Evolutionary conservation across 805 yeast species (phyloP).

Genomic region (Wickerhamomyces kurtzmanii): DNA sequence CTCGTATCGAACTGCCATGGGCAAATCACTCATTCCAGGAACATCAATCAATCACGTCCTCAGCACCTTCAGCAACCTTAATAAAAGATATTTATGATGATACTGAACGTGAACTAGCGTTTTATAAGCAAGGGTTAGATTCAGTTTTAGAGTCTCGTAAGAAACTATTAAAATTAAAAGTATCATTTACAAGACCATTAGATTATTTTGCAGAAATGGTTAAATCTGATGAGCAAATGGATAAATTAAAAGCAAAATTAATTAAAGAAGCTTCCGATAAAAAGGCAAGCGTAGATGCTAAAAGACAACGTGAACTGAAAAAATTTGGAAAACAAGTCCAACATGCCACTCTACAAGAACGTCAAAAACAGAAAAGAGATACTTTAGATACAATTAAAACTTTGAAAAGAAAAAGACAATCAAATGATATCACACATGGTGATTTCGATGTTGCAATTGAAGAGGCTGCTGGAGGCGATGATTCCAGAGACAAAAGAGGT

Average conservation of each 20-base stretch:
- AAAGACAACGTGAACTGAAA: constrained; percentile 89
- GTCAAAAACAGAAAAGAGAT: constrained; percentile 88
- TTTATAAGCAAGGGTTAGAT: constrained; percentile 86
- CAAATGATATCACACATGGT: constrained; percentile 59
- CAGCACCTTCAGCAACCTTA: constrained; percentile 47
- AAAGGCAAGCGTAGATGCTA: constrained; percentile 88
- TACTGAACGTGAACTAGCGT: constrained; percentile 90
- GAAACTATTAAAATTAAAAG: constrained; percentile 54
- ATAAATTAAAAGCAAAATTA: constrained; percentile 73
- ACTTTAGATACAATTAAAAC: constrained; percentile 83
- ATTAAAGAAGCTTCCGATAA: constrained; percentile 73
- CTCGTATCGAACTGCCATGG: constrained; percentile 54
- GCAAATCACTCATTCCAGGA: constrained; percentile 67
- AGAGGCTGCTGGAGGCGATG: constrained; percentile 53
- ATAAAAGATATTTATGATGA: constrained; percentile 90
- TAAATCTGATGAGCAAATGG: constrained; percentile 97
- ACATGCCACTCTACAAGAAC: constrained; percentile 83
- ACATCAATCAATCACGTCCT: constrained; percentile 65
- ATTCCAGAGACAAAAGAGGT: constrained; percentile 34
- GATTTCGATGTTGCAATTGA: constrained; percentile 89
- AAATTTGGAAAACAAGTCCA: constrained; percentile 97
- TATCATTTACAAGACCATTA: constrained; percentile 86
- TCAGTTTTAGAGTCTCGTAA: constrained; percentile 71
- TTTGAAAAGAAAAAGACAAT: constrained; percentile 81
- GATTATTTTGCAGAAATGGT: constrained; percentile 99